Conservation (phyloP, 2,329 filamentous ascomycete species). For the Clonostachys chloroleuca region DNA sequence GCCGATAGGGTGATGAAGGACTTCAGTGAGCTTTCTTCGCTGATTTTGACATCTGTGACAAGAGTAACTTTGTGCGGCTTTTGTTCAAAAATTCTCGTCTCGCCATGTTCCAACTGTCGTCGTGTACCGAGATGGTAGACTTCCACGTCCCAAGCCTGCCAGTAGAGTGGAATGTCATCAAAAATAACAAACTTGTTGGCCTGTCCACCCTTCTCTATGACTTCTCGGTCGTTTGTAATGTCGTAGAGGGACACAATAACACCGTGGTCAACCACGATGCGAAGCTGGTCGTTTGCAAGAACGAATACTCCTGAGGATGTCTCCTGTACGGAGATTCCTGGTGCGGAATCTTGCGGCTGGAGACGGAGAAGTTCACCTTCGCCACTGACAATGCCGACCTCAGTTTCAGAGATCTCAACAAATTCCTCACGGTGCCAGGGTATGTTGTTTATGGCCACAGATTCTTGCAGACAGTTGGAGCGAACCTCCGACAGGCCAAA, state of each 20-base stretch:
- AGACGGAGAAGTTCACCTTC: constrained; percentile 47
- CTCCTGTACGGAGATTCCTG: constrained; percentile 48
- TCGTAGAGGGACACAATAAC: constrained; percentile 84
- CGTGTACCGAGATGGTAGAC: constrained; percentile 90
- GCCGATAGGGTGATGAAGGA: constrained; percentile 80
- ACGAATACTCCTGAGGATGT: constrained; percentile 62
- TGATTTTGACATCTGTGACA: constrained; percentile 81
- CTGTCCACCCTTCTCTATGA: constrained; percentile 69
- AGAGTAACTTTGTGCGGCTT: constrained; percentile 76
- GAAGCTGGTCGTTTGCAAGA: constrained; percentile 73
- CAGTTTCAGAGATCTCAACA: constrained; percentile 53
- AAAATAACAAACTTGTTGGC: constrained; percentile 92
- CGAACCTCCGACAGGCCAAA: constrained; percentile 55
- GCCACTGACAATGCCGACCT: constrained; percentile 52
- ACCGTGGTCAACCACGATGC: constrained; percentile 68
- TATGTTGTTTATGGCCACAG: constrained; percentile 76
- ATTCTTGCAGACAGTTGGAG: constrained; percentile 33
- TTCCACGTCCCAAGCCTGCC: constrained; percentile 98
- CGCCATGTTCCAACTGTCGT: constrained; percentile 64
- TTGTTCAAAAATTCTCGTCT: constrained; percentile 67
- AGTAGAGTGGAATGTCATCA: constrained; percentile 95
- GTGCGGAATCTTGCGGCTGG: constrained; percentile 38
- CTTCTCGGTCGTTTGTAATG: constrained; percentile 65
- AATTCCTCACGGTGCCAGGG: constrained; percentile 80
- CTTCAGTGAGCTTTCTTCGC: constrained; percentile 78